phyloP scores from a whole-genome alignment of 805 yeast species.

The Candida endomychidarum region DNA sequence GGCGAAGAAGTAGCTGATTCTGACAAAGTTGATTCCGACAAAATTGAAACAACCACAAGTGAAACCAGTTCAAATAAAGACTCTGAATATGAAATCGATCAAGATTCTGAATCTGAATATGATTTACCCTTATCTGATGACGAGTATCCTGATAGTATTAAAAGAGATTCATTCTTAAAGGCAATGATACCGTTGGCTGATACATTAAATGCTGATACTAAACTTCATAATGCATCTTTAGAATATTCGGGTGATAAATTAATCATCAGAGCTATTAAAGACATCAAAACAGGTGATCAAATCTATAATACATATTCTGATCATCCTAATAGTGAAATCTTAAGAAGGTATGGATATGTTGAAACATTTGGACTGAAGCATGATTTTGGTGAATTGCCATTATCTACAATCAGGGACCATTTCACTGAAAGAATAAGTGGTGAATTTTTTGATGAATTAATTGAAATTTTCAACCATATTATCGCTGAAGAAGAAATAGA shows the following conservation, averaged over 20 bases:
- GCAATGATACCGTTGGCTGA: slow-evolving; percentile 96
- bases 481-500: slow-evolving; percentile 31
- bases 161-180: slow-evolving; percentile 49
- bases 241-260: slow-evolving; percentile 49
- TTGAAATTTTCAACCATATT: slow-evolving; percentile 27
- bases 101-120: slow-evolving; percentile 1
- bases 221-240: slow-evolving; percentile 70
- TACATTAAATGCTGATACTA: slow-evolving; percentile 82
- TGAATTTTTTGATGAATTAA: slow-evolving; percentile 34
- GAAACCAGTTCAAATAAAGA: too few species aligned
- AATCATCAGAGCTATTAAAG: slow-evolving; percentile 68
- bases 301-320: slow-evolving; percentile 88
- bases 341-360: slow-evolving; percentile 90
- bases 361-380: slow-evolving; percentile 68
- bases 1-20: slow-evolving; percentile 24
- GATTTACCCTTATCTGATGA: slow-evolving; percentile 12
- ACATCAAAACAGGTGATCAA: slow-evolving; percentile 67
- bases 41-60: slow-evolving; percentile 16
- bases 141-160: slow-evolving; percentile 16
- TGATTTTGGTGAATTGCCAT: slow-evolving; percentile 78
- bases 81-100: slow-evolving; percentile 1
- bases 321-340: slow-evolving; percentile 84
- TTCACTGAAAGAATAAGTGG: slow-evolving; percentile 24
- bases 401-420: slow-evolving; percentile 40
- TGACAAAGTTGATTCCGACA: slow-evolving; percentile 13